Evolutionary conservation across 2,329 filamentous ascomycete species (phyloP), one percentile per base, ranked within the genome.

Genomic region (Westerdykella sp.): DNA sequence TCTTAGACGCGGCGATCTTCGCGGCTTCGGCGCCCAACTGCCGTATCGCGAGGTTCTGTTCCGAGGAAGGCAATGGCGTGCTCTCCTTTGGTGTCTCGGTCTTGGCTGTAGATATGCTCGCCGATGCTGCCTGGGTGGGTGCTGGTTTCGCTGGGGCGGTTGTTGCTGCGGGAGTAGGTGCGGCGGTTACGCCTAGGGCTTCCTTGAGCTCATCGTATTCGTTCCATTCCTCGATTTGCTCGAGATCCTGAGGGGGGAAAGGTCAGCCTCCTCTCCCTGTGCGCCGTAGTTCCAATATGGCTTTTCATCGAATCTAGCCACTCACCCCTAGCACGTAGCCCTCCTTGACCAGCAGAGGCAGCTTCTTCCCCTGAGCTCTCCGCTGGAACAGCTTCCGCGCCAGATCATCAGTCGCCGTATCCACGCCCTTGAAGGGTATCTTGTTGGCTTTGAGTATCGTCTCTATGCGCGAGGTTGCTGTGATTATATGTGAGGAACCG

Each of bases 221-320:
- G 73, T 98, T 98, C 93, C 91, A 97, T 65, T 98, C 93, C 70
- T 98, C 93, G 50, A 97, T 81, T 68, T 97, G 84, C 51, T 91
- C 85, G 39, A 96, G 77, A 65, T 96, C 93, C 90, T 96, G 34
- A 13, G 11, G 23, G 18, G n/a, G 25, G n/a, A n/a, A 22, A 14
- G 18, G 25, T 15, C 31, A 32, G 31, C 15, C 25, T 40, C 13
- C 23, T 30, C 14, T 6, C 16, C 4, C 39, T 25, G 11, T 13
- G 25, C 36, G 18, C 10, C 15, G 10, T 28, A 10, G 11, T 34
- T 7, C 22, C n/a, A 30, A 25, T 38, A 35, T 28, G 9, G 7
- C 11, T 28, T 28, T 12, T 21, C 16, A 41, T 11, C 14, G 34
- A 15, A 11, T 34, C 15, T 15, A 15, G 21, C 15, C 47, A 80